Evolutionary conservation across 208 protist species (phyloP).

Genomic region (Porcisia hertigi): DNA sequence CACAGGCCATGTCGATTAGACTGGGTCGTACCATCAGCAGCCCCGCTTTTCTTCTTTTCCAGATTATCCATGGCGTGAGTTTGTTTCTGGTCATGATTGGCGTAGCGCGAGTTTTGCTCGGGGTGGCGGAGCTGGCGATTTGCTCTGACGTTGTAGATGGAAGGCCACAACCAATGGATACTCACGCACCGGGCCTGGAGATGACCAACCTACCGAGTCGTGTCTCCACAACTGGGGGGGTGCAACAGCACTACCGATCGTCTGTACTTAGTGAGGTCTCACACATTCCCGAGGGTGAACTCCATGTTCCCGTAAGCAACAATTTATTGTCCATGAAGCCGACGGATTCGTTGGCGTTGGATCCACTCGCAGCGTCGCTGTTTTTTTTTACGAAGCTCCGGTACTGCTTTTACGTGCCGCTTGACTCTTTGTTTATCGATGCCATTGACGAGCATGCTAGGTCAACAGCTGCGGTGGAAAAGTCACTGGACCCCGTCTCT

Average conservation of each 20-base stretch:
- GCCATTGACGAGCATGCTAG: constrained; percentile 17
- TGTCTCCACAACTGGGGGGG: too few species aligned
- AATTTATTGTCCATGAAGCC: background rate
- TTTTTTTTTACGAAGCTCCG: constrained; percentile 14
- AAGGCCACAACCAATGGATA: background rate
- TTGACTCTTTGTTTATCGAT: constrained; percentile 50
- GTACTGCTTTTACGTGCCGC: constrained; percentile 58
- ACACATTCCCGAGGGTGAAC: background rate
- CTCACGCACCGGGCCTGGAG: background rate
- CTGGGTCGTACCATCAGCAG: constrained; percentile 61
- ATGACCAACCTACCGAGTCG: background rate
- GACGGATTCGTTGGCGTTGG: background rate
- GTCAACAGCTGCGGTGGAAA: background rate
- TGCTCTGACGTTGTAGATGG: background rate
- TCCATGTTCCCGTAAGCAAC: background rate
- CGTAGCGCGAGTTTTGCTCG: constrained; percentile 39
- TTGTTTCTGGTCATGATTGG: constrained; percentile 62
- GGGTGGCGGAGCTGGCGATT: constrained; percentile 30
- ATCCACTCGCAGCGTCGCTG: background rate
- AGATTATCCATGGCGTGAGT: constrained; percentile 67
- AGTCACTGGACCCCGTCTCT: too few species aligned
- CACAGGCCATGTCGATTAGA: constrained; percentile 52
- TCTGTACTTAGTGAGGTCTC: background rate
- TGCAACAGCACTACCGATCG: background rate
- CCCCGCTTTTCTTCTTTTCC: constrained; percentile 58